These are phyloP conservation scores for Claviceps humidiphila DNA, from an alignment of 2,329 filamentous ascomycete species.

Conservation along the genomic window DNA sequence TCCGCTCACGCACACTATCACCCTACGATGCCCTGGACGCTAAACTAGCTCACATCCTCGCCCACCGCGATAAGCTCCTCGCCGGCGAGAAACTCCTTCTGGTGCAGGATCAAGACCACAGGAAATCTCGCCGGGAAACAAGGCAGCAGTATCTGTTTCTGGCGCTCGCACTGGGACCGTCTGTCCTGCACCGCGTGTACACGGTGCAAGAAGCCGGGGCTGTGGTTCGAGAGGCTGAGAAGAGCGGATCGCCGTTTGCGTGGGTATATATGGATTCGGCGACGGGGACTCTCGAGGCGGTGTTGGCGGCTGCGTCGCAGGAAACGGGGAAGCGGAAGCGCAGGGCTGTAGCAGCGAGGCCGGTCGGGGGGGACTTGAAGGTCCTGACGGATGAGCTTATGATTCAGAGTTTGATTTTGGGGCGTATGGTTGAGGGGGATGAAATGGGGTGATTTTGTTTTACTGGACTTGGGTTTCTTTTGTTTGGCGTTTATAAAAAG, in stretches of 20 bases:
- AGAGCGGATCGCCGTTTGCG: conserved; percentile 41
- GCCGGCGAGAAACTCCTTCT: conserved; percentile 55
- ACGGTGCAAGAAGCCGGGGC: conserved; percentile 52
- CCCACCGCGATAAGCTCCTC: conserved; percentile 48
- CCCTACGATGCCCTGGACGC: conserved; percentile 46
- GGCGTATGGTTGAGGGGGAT: conserved; percentile 56
- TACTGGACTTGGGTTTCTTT: background rate
- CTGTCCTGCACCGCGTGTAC: conserved; percentile 46
- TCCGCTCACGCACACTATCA: conserved; percentile 58
- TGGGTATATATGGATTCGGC: conserved; percentile 70
- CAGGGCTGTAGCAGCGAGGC: conserved; percentile 17
- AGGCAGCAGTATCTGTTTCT: conserved; percentile 69
- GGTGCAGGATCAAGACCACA: conserved; percentile 33
- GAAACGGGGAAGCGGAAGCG: conserved; percentile 26
- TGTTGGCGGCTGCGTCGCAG: conserved; percentile 24
- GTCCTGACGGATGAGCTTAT: conserved; percentile 77
- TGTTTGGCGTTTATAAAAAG: too few relatives aligned
- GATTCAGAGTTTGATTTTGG: conserved; percentile 83
- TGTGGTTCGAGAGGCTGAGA: conserved; percentile 38
- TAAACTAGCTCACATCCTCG: conserved; percentile 43
- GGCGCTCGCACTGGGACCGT: conserved; percentile 63
- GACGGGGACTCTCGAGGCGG: conserved; percentile 36
- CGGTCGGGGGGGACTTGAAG: conserved; percentile 38
- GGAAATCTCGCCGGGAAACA: conserved; percentile 46
- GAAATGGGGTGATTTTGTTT: background rate